Base-by-base conservation (phyloP, 768 basidiomycete species). In the Cytidiella melzeri region DNA sequence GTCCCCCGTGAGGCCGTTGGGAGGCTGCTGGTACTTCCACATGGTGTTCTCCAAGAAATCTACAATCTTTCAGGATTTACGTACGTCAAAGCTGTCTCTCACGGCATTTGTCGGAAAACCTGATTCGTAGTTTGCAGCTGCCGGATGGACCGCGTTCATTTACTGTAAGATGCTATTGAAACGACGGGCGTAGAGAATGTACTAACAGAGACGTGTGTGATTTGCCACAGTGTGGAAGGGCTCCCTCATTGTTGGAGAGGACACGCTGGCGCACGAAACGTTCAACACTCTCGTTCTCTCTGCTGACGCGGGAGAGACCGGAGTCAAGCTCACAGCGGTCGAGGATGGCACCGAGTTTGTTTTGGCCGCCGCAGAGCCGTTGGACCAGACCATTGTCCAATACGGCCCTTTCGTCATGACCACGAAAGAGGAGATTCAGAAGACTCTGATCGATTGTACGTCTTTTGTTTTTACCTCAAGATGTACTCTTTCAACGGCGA, bases 1-100 rank as follows among this genome's bases (percentile, higher is more conserved):
- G 61, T 93, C 91, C 1, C 92, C 92, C 23, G 93, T 98, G 20
- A 73, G 86, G 42, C 91, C 91, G 0, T 76, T 93, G 0, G 94
- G 94, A 11, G 94, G 94, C 4, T 94, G 92, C 66, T 94, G 91
- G 89, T 96, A 81, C 67, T 84, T 94, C 69, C 90, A 94, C 61
- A 68, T 85, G 53, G 80, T 70, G 50, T 82, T 94, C 63, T 67
- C 74, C 23, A 75, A 75, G 52, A 74, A 79, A 25, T 72, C 67
- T 37, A 61, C 63, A 25, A 75, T 91, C 25, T 95, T 89, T 71
- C 94, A 94, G 63, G 80, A 84, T 9, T 72, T 97, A 36, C 93
- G 89, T 82, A 55, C 61, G 84, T 67, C 12, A 25, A 10, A 19
- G 30, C 37, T 28, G n/a, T 28, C 13, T 30, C 28, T 48, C 18